A percentile compares a stretch with the other conserved stretches of the same genome.
phyloP scores from a whole-genome alignment of 352 stramenopile genomes.

The Pythium brachiatum region DNA sequence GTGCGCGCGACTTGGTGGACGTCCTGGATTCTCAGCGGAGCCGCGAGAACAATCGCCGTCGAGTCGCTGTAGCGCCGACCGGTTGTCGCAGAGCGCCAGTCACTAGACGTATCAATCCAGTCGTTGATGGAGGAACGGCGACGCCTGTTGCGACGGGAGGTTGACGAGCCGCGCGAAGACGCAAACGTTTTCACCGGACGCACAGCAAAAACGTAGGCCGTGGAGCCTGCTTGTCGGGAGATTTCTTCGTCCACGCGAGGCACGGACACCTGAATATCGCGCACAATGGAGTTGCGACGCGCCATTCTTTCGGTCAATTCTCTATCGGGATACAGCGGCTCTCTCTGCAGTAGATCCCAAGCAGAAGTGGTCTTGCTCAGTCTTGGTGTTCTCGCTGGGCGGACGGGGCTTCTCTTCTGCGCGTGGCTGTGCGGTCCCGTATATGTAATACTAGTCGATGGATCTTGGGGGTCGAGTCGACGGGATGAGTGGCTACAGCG shows the following conservation, averaged over 20 bases:
- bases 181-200: conserved; percentile 22
- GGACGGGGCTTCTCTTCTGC: neutral
- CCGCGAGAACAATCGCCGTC: conserved; percentile 19
- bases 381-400: too few species aligned
- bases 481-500: neutral
- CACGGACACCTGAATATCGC: conserved; percentile 52
- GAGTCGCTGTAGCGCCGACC: conserved; percentile 18
- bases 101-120: conserved; percentile 1
- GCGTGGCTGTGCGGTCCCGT: neutral
- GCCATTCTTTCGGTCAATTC: neutral
- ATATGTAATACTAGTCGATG: neutral
- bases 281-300: conserved; percentile 28
- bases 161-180: neutral
- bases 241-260: conserved; percentile 31
- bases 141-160: conserved; percentile 20
- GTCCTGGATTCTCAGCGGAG: conserved; percentile 13
- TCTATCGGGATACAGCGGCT: too few species aligned
- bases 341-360: too few species aligned
- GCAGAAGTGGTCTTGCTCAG: too few species aligned
- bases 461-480: neutral
- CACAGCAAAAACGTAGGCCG: conserved; percentile 54
- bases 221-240: conserved; percentile 18
- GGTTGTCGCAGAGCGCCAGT: conserved; percentile 13
- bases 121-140: conserved; percentile 25
- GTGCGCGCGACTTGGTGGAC: conserved; percentile 44